Conservation (phyloP, 2,329 filamentous ascomycete genomes). For the Cladorrhinum sp. region DNA sequence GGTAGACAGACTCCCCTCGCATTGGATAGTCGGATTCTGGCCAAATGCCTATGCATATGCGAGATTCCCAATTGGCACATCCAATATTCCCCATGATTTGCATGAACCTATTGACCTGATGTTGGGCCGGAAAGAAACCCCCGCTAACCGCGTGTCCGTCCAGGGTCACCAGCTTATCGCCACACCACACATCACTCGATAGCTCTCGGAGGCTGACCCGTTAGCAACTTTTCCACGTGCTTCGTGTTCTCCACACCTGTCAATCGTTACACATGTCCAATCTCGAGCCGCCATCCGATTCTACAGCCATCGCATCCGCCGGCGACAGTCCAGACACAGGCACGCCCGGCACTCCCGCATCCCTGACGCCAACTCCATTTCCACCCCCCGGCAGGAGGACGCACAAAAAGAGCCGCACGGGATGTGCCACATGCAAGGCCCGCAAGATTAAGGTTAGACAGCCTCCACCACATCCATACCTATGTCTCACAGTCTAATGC, state of each 20-base stretch:
- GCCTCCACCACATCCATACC: background rate
- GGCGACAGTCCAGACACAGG: background rate
- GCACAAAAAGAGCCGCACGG: conserved; percentile 37
- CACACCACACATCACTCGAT: background rate
- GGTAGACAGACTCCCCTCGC: too few relatives aligned
- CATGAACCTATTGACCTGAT: background rate
- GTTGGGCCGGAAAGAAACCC: background rate
- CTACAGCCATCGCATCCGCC: conserved; percentile 7
- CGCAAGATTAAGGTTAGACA: conserved; percentile 40
- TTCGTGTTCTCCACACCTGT: background rate
- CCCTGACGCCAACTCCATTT: background rate
- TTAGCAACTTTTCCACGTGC: background rate
- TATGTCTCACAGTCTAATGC: background rate
- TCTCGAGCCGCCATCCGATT: conserved; percentile 2
- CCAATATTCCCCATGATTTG: background rate
- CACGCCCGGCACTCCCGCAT: background rate
- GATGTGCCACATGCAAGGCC: conserved; percentile 38
- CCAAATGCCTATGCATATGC: background rate
- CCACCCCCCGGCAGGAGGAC: conserved; percentile 15
- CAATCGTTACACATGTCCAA: conserved; percentile 5
- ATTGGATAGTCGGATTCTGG: too few relatives aligned
- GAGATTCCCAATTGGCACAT: background rate
- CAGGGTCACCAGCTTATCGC: background rate
- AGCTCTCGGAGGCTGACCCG: background rate
- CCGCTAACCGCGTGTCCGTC: background rate